A percentile compares a stretch with the other conserved stretches of the same genome.
phyloP scores from a whole-genome alignment of 2,329 filamentous ascomycete genomes.

The Podosphaera leucotricha region DNA sequence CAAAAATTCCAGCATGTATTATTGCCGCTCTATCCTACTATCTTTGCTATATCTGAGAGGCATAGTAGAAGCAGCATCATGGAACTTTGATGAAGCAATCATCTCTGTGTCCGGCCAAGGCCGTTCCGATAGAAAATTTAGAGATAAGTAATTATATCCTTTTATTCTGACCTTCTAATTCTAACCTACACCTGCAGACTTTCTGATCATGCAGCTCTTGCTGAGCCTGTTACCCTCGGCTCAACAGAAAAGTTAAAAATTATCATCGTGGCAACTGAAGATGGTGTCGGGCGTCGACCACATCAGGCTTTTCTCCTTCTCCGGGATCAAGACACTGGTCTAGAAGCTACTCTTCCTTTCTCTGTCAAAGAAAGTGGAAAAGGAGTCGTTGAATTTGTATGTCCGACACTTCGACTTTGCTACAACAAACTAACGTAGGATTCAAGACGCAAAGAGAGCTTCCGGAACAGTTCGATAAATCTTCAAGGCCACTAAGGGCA shows the following conservation, averaged over 20 bases:
- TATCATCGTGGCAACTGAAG: slow-evolving; percentile 57
- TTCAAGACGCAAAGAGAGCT: slow-evolving; percentile 67
- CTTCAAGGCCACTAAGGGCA: slow-evolving; percentile 47
- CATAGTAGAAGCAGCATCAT: slow-evolving; percentile 20
- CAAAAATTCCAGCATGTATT: background rate
- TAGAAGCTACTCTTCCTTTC: slow-evolving; percentile 74
- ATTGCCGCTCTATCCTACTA: background rate
- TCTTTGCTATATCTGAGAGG: background rate
- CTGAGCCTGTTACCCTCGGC: slow-evolving; percentile 40
- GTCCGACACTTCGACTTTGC: slow-evolving; percentile 15
- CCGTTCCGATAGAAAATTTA: slow-evolving; percentile 21
- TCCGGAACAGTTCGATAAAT: slow-evolving; percentile 54
- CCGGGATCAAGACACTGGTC: slow-evolving; percentile 45
- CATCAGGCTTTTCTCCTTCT: slow-evolving; percentile 87
- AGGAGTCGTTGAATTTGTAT: slow-evolving; percentile 61
- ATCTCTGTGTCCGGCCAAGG: slow-evolving; percentile 39
- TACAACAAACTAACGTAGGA: background rate
- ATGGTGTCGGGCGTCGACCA: slow-evolving; percentile 54
- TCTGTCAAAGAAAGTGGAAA: slow-evolving; percentile 73
- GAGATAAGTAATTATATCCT: slow-evolving; percentile 35
- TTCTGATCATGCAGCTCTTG: slow-evolving; percentile 19
- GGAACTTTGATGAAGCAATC: slow-evolving; percentile 52
- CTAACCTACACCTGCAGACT: slow-evolving; percentile 6
- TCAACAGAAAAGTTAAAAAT: slow-evolving; percentile 57
- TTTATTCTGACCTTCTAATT: background rate